phyloP scores from a whole-genome alignment of 768 basidiomycete genomes.

The Erythrobasidium yunnanense region DNA sequence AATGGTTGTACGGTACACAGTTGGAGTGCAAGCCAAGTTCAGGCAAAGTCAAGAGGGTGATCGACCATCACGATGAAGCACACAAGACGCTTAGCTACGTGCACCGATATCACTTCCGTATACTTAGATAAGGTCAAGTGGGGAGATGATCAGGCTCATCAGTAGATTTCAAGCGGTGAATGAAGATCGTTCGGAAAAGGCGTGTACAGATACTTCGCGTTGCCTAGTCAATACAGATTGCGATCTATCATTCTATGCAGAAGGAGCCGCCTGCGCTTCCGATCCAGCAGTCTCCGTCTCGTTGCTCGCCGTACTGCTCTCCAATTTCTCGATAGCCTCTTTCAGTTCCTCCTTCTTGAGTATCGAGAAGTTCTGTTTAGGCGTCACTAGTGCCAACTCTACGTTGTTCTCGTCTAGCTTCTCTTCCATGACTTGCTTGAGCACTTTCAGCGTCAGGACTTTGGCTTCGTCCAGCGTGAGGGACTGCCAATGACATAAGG shows the following conservation, averaged over 20 bases:
- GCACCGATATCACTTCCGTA: too few relatives aligned
- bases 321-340: constrained; percentile 64
- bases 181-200: too few relatives aligned
- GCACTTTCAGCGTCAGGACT: constrained; percentile 66
- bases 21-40: too few relatives aligned
- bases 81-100: not conserved
- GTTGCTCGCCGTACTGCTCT: constrained; percentile 14
- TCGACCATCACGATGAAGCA: too few relatives aligned
- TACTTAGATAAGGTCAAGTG: too few relatives aligned
- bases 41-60: too few relatives aligned
- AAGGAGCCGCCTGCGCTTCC: not conserved
- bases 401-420: constrained; percentile 98
- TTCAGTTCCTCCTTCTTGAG: constrained; percentile 68
- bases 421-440: constrained; percentile 99
- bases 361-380: constrained; percentile 53
- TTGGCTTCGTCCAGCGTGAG: constrained; percentile 86
- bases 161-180: too few relatives aligned
- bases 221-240: too few relatives aligned
- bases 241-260: too few relatives aligned
- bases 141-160: too few relatives aligned
- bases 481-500: constrained; percentile 49
- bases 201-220: too few relatives aligned
- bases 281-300: not conserved
- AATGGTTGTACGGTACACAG: too few relatives aligned
- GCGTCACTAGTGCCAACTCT: constrained; percentile 73